phyloP scores from a whole-genome alignment of 768 basidiomycete genomes.

The Rhizopogon rudus region DNA sequence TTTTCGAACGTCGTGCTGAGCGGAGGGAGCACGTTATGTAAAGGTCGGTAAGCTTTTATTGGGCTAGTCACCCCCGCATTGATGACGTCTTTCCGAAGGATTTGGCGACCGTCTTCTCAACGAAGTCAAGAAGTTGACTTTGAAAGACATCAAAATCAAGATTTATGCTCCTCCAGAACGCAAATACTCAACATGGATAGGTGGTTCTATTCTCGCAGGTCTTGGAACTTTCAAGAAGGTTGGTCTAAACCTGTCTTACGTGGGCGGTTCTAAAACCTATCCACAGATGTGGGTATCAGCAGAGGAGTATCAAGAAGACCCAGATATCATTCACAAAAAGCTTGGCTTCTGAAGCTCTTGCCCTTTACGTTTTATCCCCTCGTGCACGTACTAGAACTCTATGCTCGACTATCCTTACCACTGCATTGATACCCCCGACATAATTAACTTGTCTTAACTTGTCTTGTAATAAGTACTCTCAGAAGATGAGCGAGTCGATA shows the following conservation, averaged over 20 bases:
- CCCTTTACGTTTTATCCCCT: background rate
- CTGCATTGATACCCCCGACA: conserved; percentile 28
- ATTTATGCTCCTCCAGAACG: conserved; percentile 99
- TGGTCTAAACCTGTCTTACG: conserved; percentile 13
- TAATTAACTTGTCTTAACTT: conserved; percentile 22
- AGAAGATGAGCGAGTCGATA: conserved; percentile 21
- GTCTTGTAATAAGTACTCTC: conserved; percentile 31
- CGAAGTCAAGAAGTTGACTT: conserved; percentile 92
- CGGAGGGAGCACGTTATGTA: conserved; percentile 93
- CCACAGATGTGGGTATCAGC: conserved; percentile 98
- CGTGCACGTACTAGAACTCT: conserved; percentile 6
- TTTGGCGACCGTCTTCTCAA: conserved; percentile 95
- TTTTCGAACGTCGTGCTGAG: conserved; percentile 97
- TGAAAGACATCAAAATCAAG: conserved; percentile 98
- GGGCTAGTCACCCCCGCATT: conserved; percentile 2
- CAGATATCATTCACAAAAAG: conserved; percentile 97
- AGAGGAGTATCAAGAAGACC: conserved; percentile 99
- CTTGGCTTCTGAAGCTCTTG: conserved; percentile 58
- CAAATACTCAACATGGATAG: conserved; percentile 97
- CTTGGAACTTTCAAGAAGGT: conserved; percentile 98
- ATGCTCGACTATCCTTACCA: conserved; percentile 8
- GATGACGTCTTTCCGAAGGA: conserved; percentile 40
- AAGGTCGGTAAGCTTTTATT: conserved; percentile 48
- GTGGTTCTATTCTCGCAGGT: conserved; percentile 94
- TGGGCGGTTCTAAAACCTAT: conserved; percentile 1